These are phyloP conservation scores for Porodaedalea pini DNA, from an alignment of 1,284 basidiomycete species.

Conservation along the genomic window DNA sequence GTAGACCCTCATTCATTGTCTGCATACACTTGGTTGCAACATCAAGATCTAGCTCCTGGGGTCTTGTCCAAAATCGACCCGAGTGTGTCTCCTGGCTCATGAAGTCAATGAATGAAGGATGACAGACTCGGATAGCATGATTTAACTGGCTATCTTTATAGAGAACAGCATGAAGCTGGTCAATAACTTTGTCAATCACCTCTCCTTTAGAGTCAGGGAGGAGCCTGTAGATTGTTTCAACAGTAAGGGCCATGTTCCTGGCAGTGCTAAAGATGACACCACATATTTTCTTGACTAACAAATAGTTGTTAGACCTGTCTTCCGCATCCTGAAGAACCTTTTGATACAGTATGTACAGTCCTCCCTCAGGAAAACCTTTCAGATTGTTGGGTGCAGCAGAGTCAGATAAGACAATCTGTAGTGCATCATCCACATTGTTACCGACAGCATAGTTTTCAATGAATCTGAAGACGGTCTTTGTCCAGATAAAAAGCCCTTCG, in stretches of 20 bases:
- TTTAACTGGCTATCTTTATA: not conserved
- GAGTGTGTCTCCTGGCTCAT: conserved; percentile 3
- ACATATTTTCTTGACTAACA: not conserved
- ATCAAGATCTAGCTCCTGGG: conserved; percentile 11
- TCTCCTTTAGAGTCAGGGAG: not conserved
- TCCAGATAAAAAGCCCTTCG: conserved; percentile 30
- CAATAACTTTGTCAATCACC: not conserved
- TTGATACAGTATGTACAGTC: not conserved
- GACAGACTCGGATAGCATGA: conserved; percentile 12
- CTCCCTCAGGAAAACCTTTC: not conserved
- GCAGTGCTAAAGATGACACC: conserved; percentile 2
- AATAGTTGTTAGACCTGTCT: not conserved
- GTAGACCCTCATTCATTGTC: conserved; percentile 22
- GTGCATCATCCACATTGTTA: conserved; percentile 5
- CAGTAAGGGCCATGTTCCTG: conserved; percentile 4
- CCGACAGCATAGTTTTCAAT: conserved; percentile 11
- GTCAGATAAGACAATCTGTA: not conserved
- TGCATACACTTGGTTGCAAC: conserved; percentile 24
- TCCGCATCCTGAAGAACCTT: conserved; percentile 1
- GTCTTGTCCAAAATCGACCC: conserved; percentile 25
- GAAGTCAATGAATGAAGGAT: conserved; percentile 22
- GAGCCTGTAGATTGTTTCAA: not conserved
- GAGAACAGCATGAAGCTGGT: not conserved
- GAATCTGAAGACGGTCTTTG: conserved; percentile 29
- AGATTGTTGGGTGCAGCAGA: not conserved